Percentiles rank a stretch among this genome's conserved stretches.
phyloP scores from a whole-genome alignment of 441 rosid species.

The Pelargonium australe region DNA sequence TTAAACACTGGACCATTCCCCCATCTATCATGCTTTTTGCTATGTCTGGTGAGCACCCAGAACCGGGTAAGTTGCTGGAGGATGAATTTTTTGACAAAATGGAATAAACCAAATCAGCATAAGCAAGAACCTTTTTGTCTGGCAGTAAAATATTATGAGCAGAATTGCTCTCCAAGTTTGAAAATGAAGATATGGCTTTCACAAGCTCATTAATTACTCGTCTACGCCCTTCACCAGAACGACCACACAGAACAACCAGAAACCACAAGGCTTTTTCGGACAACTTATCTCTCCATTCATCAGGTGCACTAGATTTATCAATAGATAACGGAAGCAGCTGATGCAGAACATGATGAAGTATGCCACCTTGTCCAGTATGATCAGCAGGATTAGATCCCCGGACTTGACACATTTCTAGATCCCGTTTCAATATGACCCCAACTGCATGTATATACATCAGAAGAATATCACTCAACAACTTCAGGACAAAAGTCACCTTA shows the following conservation, averaged over 20 bases:
- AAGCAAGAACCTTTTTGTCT: constrained; percentile 69
- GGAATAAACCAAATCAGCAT: constrained; percentile 69
- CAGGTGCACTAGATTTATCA: constrained; percentile 69
- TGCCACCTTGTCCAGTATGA: constrained; percentile 51
- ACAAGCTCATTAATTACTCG: constrained; percentile 81
- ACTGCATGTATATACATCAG: constrained; percentile 86
- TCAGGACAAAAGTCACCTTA: constrained; percentile 81
- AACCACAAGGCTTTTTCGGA: constrained; percentile 92
- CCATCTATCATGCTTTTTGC: constrained; percentile 98
- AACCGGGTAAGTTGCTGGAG: constrained; percentile 70
- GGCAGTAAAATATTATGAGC: constrained; percentile 51
- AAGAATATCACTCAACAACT: constrained; percentile 83
- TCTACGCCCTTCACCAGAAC: constrained; percentile 90
- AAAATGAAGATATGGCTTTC: constrained; percentile 66
- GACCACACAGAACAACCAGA: constrained; percentile 80
- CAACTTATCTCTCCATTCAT: constrained; percentile 86
- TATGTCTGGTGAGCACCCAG: constrained; percentile 89
- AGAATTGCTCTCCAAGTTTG: constrained; percentile 62
- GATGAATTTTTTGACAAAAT: constrained; percentile 85
- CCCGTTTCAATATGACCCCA: constrained; percentile 78
- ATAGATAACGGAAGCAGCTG: constrained; percentile 64
- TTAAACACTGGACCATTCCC: constrained; percentile 73
- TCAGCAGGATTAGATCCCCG: constrained; percentile 60
- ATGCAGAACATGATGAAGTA: constrained; percentile 81
- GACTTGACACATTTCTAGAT: constrained; percentile 67